Conservation (phyloP, 495 filamentous ascomycete species). For the Amniculicola lignicola region DNA sequence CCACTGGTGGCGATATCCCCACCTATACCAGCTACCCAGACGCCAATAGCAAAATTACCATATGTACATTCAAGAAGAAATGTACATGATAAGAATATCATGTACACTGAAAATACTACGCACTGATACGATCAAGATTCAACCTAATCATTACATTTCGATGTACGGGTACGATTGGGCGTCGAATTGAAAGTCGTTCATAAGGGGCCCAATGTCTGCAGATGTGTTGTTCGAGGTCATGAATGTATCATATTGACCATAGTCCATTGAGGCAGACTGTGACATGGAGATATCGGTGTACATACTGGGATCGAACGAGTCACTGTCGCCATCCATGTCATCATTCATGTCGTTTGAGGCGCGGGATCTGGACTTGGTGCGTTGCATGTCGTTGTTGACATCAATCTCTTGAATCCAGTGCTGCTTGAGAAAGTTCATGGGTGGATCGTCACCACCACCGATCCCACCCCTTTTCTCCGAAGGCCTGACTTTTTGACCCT, state of each 20-base stretch:
- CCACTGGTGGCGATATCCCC: no score
- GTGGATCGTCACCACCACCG: conserved; percentile 75
- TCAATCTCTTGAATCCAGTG: conserved; percentile 74
- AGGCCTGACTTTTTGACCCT: conserved; percentile 53
- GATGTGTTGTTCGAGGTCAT: no score
- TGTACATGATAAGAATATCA: no score
- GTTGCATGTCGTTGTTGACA: conserved; percentile 40
- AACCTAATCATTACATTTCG: no score
- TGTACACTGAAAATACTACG: no score
- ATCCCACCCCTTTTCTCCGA: conserved; percentile 74
- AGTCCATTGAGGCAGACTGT: not conserved
- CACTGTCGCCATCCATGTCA: not conserved
- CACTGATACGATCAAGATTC: no score
- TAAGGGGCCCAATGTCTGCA: no score
- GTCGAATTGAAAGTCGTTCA: not conserved
- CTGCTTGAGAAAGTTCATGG: conserved; percentile 74
- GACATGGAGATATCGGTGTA: not conserved
- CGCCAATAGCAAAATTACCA: no score
- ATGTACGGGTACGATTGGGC: not conserved
- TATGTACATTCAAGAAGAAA: no score
- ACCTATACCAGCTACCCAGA: no score
- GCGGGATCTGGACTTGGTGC: not conserved
- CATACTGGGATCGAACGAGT: not conserved
- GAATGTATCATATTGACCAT: not conserved
- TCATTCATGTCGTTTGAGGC: conserved; percentile 6